A percentile compares a stretch with the other conserved stretches of the same genome.
Evolutionary conservation across 78 protist species (phyloP).

Genomic region (Dictyostelium intermedium): DNA sequence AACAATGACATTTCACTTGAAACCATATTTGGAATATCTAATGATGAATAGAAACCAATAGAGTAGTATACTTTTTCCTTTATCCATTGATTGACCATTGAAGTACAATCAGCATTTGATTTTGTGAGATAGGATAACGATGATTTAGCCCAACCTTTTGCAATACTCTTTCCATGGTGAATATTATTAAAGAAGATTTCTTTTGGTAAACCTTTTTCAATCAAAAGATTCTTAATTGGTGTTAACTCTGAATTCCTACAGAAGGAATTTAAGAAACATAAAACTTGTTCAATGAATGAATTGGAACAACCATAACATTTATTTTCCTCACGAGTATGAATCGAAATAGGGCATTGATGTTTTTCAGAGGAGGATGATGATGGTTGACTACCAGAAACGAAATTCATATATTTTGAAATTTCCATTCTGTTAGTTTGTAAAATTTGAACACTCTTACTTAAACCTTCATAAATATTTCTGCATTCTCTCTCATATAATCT

Average conservation of each 20-base stretch:
- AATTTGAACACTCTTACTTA: slow-evolving; percentile 64
- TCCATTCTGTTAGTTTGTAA: slow-evolving; percentile 71
- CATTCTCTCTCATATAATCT: slow-evolving; percentile 68
- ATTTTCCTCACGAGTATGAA: not conserved
- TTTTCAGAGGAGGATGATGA: not conserved
- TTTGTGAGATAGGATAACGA: slow-evolving; percentile 27
- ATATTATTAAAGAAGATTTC: slow-evolving; percentile 47
- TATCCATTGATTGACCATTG: slow-evolving; percentile 18
- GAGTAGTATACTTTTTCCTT: slow-evolving; percentile 19
- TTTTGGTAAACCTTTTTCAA: slow-evolving; percentile 32
- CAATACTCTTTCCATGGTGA: not conserved
- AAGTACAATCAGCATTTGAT: slow-evolving; percentile 4
- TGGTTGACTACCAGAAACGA: not conserved
- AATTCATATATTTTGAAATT: slow-evolving; percentile 64
- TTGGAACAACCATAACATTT: slow-evolving; percentile 58
- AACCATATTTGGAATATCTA: slow-evolving; percentile 49
- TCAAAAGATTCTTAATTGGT: not conserved
- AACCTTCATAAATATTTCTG: slow-evolving; percentile 40
- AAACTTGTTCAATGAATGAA: slow-evolving; percentile 35
- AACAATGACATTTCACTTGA: slow-evolving; percentile 33
- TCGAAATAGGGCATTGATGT: not conserved
- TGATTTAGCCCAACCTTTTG: slow-evolving; percentile 8
- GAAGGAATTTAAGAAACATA: slow-evolving; percentile 10
- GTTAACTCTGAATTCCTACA: slow-evolving; percentile 7
- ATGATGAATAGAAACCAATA: not conserved